Evolutionary conservation across 2,329 filamentous ascomycete species (phyloP), one percentile per base, ranked within the genome.

Genomic region (Paraphoma sp.): DNA sequence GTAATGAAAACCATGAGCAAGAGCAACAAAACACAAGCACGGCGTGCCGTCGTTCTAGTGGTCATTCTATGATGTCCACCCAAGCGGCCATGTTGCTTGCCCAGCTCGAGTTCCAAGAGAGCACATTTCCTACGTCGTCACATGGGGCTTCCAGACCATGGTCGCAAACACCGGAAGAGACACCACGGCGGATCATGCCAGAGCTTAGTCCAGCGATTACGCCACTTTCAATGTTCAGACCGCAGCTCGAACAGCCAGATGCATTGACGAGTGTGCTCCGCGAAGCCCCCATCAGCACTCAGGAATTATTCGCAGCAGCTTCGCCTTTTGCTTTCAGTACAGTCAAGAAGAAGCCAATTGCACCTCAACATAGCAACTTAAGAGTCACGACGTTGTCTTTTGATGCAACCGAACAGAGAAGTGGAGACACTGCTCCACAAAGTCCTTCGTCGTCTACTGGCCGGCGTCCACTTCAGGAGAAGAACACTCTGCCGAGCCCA

Each of bases 281-380:
- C 29, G 64, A 52, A 4, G 50, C 60, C 11, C 59, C 63, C 9
- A 63, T 78, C 31, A 80, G 77, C 54, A 82, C 80, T 2, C 80
- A 82, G 52, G 78, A 79, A 14, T 64, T 82, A 8, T 74, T 82
- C 45, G 71, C 74, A 28, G 77, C 72, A 60, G 76, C 72, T 49
- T 71, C 78, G 45, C 65, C 80, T 42, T 78, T 80, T 67, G 56
- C 68, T 12, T 74, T 75, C 61, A 78, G 76, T 50, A 78, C 77
- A 10, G 67, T 76, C 33, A 81, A 80, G 66, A 81, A 80, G 64
- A 67, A 62, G 41, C 18, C 60, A 14, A 48, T 57, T 12, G 59
- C 46, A 47, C 16, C 60, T 23, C 60, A 60, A 45, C 56, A 58
- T 23, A 48, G 65, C 49, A 64, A 61, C 29, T 49, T 73, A 50